Conservation (phyloP, 2,329 filamentous ascomycete species). For the Pseudocercospora pini-densiflorae region DNA sequence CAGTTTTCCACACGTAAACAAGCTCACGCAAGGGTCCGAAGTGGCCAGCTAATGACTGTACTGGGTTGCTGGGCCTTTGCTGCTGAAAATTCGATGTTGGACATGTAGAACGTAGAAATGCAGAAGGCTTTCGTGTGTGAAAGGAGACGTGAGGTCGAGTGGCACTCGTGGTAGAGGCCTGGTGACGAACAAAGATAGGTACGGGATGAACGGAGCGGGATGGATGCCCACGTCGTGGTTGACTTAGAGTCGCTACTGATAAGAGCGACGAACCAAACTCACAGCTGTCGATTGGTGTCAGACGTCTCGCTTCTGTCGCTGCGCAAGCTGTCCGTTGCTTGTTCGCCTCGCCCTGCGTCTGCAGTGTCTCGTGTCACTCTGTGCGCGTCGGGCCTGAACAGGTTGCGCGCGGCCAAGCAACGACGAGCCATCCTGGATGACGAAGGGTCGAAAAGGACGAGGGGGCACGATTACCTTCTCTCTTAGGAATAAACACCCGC, state of each 20-base stretch:
- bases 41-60: not conserved
- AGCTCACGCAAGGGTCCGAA: constrained; percentile 4
- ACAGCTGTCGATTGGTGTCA: constrained; percentile 6
- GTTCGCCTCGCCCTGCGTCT: constrained; percentile 10
- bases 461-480: constrained; percentile 15
- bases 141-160: not conserved
- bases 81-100: not conserved
- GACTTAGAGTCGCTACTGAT: constrained; percentile 9
- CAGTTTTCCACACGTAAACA: constrained; percentile 4
- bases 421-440: constrained; percentile 4
- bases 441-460: not conserved
- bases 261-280: constrained; percentile 17
- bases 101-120: not conserved
- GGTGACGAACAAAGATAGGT: constrained; percentile 7
- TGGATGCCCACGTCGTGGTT: not conserved
- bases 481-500: constrained; percentile 9
- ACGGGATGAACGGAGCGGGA: constrained; percentile 4
- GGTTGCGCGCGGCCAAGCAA: constrained; percentile 2
- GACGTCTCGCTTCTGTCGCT: not conserved
- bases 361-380: constrained; percentile 4
- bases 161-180: not conserved
- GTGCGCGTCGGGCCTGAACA: not conserved
- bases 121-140: not conserved
- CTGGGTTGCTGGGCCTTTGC: not conserved
- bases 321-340: not conserved